Conservation (phyloP, 257 asterid species). For the Ehretia macrophylla region DNA sequence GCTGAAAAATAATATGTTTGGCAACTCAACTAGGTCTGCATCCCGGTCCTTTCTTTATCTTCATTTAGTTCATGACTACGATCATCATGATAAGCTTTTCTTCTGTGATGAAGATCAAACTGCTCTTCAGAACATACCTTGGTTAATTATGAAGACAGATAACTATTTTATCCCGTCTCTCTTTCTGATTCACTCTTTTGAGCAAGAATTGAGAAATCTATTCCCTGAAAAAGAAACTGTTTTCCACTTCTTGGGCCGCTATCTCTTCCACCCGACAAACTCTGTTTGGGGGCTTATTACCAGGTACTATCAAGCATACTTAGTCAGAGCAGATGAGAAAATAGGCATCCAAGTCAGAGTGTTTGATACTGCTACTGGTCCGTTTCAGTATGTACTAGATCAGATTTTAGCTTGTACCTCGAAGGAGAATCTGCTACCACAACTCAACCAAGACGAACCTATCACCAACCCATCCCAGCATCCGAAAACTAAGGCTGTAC, state of each 20-base stretch:
- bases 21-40: slow-evolving; percentile 16
- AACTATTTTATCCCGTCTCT: slow-evolving; percentile 71
- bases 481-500: slow-evolving; percentile 37
- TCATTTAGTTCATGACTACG: slow-evolving; percentile 65
- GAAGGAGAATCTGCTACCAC: slow-evolving; percentile 51
- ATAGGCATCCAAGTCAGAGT: slow-evolving; percentile 67
- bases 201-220: slow-evolving; percentile 44
- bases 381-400: slow-evolving; percentile 42
- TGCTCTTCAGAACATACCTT: slow-evolving; percentile 37
- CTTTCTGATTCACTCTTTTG: slow-evolving; percentile 54
- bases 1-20: slow-evolving; percentile 33
- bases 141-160: slow-evolving; percentile 58
- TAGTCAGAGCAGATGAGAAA: slow-evolving; percentile 51
- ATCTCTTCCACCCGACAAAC: slow-evolving; percentile 74
- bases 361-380: slow-evolving; percentile 30
- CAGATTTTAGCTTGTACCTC: slow-evolving; percentile 54
- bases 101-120: slow-evolving; percentile 64
- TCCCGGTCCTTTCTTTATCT: slow-evolving; percentile 44
- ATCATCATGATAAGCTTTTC: slow-evolving; percentile 51
- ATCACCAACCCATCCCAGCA: slow-evolving; percentile 8
- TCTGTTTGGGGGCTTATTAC: slow-evolving; percentile 63
- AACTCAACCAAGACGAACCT: slow-evolving; percentile 21
- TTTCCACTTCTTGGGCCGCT: slow-evolving; percentile 69
- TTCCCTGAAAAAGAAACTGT: slow-evolving; percentile 68
- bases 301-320: slow-evolving; percentile 53